Percentiles rank a stretch among this genome's conserved stretches.
Conservation (phyloP, 2,329 filamentous ascomycete species). For the Decorospora gaudefroyi region DNA sequence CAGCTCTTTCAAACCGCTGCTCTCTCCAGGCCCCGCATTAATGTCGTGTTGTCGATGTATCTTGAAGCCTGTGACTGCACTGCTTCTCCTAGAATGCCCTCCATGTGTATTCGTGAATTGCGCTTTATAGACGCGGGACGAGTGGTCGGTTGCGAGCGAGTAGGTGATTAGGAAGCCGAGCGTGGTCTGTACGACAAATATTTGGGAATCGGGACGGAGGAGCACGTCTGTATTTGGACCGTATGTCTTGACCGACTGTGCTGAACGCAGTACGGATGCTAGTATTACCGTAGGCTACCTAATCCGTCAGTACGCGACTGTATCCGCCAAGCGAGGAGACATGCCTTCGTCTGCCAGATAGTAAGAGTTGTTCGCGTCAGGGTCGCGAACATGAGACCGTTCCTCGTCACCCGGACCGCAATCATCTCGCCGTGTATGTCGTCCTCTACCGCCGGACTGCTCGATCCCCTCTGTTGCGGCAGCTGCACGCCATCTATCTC, state of each 20-base stretch:
- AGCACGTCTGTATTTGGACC: slow-evolving; percentile 83
- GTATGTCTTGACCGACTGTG: slow-evolving; percentile 77
- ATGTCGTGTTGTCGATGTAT: slow-evolving; percentile 46
- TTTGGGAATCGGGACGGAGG: slow-evolving; percentile 86
- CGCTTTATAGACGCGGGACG: slow-evolving; percentile 81
- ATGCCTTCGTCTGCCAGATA: slow-evolving; percentile 95
- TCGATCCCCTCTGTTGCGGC: slow-evolving; percentile 9
- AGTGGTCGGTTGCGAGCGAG: slow-evolving; percentile 81
- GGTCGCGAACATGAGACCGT: slow-evolving; percentile 82
- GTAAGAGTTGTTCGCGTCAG: slow-evolving; percentile 84
- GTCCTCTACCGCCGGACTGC: slow-evolving; percentile 35
- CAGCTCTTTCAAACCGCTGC: slow-evolving; percentile 79
- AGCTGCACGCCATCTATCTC: slow-evolving; percentile 14
- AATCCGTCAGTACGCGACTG: slow-evolving; percentile 27
- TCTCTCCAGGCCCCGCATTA: slow-evolving; percentile 74
- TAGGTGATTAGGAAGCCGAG: slow-evolving; percentile 92
- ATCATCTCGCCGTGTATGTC: slow-evolving; percentile 67
- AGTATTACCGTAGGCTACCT: slow-evolving; percentile 82
- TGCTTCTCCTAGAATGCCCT: slow-evolving; percentile 57
- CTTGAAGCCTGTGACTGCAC: slow-evolving; percentile 45
- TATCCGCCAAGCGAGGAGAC: slow-evolving; percentile 28
- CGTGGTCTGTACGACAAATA: slow-evolving; percentile 86
- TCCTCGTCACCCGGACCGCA: slow-evolving; percentile 75
- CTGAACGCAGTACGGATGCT: slow-evolving; percentile 80
- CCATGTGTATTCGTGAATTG: slow-evolving; percentile 65